These are phyloP conservation scores for Smittium culicis DNA, from an alignment of 371 early-diverging fungal genomes.

Conservation along the genomic window DNA sequence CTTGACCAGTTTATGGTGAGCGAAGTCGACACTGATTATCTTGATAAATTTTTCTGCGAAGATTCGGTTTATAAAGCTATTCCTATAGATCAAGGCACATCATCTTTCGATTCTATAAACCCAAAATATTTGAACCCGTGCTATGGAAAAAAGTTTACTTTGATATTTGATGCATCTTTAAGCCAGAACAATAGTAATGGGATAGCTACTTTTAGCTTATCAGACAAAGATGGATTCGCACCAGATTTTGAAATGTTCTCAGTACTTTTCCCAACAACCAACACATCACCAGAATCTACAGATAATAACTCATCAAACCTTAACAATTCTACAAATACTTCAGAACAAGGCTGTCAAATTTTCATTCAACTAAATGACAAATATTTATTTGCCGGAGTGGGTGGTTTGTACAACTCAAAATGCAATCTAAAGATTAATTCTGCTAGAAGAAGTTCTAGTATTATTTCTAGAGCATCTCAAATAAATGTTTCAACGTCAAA, in stretches of 20 bases:
- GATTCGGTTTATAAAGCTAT: background rate
- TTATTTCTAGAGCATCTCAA: background rate
- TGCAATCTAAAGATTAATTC: background rate
- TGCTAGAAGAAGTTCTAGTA: background rate
- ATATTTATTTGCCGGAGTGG: background rate
- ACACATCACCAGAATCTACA: background rate
- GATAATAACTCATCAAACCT: background rate
- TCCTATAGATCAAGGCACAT: background rate
- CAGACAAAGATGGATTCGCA: background rate
- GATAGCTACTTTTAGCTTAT: background rate
- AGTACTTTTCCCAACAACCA: background rate
- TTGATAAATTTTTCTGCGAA: background rate
- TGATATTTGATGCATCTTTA: background rate
- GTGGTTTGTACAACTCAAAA: background rate
- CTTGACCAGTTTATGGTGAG: background rate
- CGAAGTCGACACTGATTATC: background rate
- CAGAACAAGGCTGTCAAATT: background rate
- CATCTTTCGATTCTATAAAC: background rate
- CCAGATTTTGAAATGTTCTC: conserved; percentile 4
- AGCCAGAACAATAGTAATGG: background rate
- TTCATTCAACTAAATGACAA: background rate
- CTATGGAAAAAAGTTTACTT: background rate
- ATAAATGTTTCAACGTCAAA: background rate
- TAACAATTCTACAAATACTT: background rate
- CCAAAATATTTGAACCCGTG: background rate